phyloP scores from a whole-genome alignment of 2,329 filamentous ascomycete genomes.

The Celoporthe dispersa region DNA sequence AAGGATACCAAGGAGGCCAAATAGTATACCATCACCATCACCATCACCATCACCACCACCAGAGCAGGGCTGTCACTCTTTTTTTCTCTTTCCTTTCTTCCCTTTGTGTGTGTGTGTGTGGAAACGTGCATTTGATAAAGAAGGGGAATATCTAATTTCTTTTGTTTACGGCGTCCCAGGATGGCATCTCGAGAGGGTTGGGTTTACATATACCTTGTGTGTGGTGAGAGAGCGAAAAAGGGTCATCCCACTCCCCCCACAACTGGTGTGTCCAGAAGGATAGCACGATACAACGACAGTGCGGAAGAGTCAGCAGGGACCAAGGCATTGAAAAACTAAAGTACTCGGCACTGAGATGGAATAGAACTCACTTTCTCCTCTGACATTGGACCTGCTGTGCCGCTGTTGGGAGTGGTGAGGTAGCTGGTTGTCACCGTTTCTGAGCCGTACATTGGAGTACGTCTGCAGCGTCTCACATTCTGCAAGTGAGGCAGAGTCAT shows the following conservation, averaged over 20 bases:
- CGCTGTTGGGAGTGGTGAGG: too few relatives aligned
- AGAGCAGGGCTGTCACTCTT: slow-evolving; percentile 3
- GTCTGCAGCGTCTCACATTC: too few relatives aligned
- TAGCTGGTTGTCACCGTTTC: background rate
- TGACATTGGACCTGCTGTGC: background rate
- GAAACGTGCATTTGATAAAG: slow-evolving; percentile 5
- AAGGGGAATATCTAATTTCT: background rate
- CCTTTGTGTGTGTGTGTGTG: background rate
- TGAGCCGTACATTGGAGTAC: background rate
- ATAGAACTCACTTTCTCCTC: slow-evolving; percentile 22
- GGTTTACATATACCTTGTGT: slow-evolving; percentile 7
- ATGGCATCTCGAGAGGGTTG: background rate
- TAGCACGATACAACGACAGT: slow-evolving; percentile 2
- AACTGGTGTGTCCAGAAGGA: slow-evolving; percentile 11
- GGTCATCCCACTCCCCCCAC: background rate
- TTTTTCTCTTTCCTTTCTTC: background rate
- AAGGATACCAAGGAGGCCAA: slow-evolving; percentile 47
- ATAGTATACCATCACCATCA: too few relatives aligned
- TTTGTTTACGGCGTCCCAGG: slow-evolving; percentile 16
- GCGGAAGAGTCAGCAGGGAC: background rate
- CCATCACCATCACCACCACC: background rate
- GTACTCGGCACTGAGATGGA: slow-evolving; percentile 21
- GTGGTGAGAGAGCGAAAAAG: slow-evolving; percentile 1
- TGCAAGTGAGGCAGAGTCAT: too few relatives aligned
- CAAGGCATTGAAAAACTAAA: slow-evolving; percentile 19